These are phyloP conservation scores for Terfezia claveryi DNA, from an alignment of 495 filamentous ascomycete species.

Conservation along the genomic window DNA sequence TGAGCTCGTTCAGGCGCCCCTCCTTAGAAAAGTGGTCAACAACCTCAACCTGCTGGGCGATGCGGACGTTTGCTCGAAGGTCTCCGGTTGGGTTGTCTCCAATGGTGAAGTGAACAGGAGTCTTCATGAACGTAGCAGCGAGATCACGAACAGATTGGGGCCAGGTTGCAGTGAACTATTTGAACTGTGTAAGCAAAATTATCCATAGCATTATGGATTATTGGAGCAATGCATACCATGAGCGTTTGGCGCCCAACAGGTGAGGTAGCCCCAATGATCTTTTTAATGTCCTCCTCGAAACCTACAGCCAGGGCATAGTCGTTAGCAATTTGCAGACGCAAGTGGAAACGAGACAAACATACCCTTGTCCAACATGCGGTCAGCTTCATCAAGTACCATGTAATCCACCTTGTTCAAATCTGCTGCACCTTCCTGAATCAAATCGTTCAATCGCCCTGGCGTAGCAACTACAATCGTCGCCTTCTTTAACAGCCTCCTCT, in stretches of 20 bases:
- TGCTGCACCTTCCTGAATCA: constrained; percentile 61
- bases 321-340: background rate
- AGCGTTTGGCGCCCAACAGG: constrained; percentile 59
- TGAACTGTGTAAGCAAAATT: background rate
- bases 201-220: no score
- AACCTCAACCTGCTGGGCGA: constrained; percentile 79
- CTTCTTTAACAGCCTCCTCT: constrained; percentile 46
- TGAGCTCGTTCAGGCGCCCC: constrained; percentile 49
- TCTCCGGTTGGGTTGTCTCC: constrained; percentile 57
- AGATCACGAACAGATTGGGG: constrained; percentile 63
- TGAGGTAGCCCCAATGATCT: constrained; percentile 58
- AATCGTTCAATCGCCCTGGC: constrained; percentile 77
- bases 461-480: constrained; percentile 81
- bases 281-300: constrained; percentile 83
- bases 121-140: constrained; percentile 72
- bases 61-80: constrained; percentile 69
- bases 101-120: constrained; percentile 69
- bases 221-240: constrained; percentile 29
- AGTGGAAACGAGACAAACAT: background rate
- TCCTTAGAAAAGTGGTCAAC: constrained; percentile 64
- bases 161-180: constrained; percentile 79
- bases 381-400: constrained; percentile 83
- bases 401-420: constrained; percentile 53
- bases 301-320: constrained; percentile 16
- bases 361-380: constrained; percentile 89